Evolutionary conservation across 192 early-diverging fungal species (phyloP).

Genomic region (Podila epicladia): DNA sequence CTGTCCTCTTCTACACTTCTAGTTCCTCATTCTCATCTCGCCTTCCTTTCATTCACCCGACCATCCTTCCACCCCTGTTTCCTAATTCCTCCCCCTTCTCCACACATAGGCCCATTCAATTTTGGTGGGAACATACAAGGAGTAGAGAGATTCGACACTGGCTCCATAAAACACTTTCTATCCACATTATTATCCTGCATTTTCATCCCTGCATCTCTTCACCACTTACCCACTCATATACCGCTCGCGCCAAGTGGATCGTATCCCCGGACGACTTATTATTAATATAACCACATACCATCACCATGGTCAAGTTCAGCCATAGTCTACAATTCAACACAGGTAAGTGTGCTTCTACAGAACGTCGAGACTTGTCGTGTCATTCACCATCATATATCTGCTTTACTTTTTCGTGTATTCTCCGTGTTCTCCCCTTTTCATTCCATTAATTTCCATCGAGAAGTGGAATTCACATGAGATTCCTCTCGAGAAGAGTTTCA

Average conservation of each 20-base stretch:
- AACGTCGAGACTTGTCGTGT: neutral
- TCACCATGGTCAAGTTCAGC: slow-evolving; percentile 82
- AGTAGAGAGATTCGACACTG: too few species aligned
- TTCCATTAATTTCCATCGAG: too few species aligned
- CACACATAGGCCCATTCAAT: too few species aligned
- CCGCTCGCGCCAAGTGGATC: neutral
- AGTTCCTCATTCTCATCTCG: neutral
- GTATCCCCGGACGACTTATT: neutral
- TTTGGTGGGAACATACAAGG: too few species aligned
- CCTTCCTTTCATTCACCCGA: neutral
- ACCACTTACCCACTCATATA: neutral
- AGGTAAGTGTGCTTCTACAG: slow-evolving; percentile 10
- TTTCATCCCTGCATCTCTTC: too few species aligned
- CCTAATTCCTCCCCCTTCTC: too few species aligned
- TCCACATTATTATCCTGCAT: too few species aligned
- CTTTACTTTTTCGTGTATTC: neutral
- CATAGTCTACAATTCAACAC: slow-evolving; percentile 85
- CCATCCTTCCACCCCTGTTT: too few species aligned
- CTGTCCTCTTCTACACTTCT: neutral
- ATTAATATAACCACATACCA: neutral
- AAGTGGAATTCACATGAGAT: too few species aligned
- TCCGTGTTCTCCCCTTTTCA: neutral
- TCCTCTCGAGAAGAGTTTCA: too few species aligned
- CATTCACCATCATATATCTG: neutral
- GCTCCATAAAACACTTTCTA: too few species aligned